Conservation (phyloP, 2,329 filamentous ascomycete species). For the Albifimbria verrucaria region DNA sequence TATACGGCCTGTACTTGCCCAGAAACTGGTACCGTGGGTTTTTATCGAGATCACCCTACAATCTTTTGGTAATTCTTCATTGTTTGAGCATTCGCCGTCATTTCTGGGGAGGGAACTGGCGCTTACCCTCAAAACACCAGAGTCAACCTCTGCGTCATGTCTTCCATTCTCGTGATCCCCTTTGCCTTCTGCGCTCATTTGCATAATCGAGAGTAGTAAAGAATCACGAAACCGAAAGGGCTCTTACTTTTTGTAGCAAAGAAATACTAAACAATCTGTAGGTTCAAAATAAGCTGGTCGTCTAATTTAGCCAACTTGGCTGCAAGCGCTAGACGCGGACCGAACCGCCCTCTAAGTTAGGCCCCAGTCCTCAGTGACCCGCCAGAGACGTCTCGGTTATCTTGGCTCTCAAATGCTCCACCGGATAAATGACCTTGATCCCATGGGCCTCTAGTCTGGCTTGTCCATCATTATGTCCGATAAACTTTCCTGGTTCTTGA, state of each 20-base stretch:
- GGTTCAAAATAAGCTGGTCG: too few relatives aligned
- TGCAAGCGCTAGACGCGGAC: too few relatives aligned
- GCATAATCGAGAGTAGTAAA: too few relatives aligned
- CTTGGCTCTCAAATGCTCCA: constrained; percentile 47
- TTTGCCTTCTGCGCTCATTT: constrained; percentile 19
- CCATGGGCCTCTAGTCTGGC: constrained; percentile 19
- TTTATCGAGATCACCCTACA: constrained; percentile 26
- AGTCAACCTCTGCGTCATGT: constrained; percentile 19
- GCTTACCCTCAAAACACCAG: constrained; percentile 16
- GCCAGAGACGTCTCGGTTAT: constrained; percentile 61
- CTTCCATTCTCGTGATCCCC: constrained; percentile 15
- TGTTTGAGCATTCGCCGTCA: constrained; percentile 2
- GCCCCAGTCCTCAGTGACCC: constrained; percentile 44
- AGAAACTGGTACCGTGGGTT: constrained; percentile 31
- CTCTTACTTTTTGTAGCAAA: too few relatives aligned
- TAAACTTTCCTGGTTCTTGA: constrained; percentile 33
- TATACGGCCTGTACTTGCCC: constrained; percentile 29
- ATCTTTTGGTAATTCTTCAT: constrained; percentile 26
- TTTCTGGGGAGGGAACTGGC: neutral
- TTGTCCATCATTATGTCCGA: constrained; percentile 27
- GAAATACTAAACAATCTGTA: too few relatives aligned
- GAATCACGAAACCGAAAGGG: too few relatives aligned
- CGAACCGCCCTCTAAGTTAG: too few relatives aligned
- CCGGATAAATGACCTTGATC: constrained; percentile 19
- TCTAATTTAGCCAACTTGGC: too few relatives aligned